phyloP scores from a whole-genome alignment of 2,329 filamentous ascomycete species.

The Calonectria naviculata region DNA sequence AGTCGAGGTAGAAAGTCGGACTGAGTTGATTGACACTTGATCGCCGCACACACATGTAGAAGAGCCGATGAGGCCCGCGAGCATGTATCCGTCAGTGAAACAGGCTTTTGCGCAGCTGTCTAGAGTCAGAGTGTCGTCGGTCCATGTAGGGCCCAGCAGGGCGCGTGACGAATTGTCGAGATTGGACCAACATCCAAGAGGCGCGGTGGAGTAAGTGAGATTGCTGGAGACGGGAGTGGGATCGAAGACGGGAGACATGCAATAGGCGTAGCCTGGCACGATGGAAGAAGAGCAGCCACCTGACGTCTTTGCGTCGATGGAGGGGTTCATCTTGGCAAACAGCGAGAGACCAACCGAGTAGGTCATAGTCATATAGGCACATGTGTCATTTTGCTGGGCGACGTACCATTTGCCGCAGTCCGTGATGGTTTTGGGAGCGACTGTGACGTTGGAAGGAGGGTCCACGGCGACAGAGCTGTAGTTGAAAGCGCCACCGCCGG shows the following conservation, averaged over 20 bases:
- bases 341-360: not conserved
- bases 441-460: not conserved
- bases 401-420: not conserved
- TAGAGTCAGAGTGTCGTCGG: not conserved
- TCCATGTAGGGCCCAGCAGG: not conserved
- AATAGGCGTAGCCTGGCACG: not conserved
- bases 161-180: not conserved
- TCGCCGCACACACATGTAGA: not conserved
- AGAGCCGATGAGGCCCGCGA: not conserved
- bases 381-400: not conserved
- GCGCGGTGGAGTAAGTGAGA: not conserved
- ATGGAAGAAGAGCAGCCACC: not conserved
- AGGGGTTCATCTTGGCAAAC: not conserved
- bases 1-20: not conserved
- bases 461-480: not conserved
- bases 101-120: not conserved
- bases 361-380: not conserved
- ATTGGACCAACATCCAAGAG: not conserved
- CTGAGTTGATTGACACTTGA: not conserved
- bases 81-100: not conserved
- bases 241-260: not conserved
- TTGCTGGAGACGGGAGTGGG: not conserved
- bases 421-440: not conserved
- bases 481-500: not conserved
- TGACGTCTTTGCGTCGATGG: not conserved